Evolutionary conservation across 2,329 filamentous ascomycete genomes (phyloP), one percentile per base, ranked within the genome.

Genomic region (Phialophora expanda): DNA sequence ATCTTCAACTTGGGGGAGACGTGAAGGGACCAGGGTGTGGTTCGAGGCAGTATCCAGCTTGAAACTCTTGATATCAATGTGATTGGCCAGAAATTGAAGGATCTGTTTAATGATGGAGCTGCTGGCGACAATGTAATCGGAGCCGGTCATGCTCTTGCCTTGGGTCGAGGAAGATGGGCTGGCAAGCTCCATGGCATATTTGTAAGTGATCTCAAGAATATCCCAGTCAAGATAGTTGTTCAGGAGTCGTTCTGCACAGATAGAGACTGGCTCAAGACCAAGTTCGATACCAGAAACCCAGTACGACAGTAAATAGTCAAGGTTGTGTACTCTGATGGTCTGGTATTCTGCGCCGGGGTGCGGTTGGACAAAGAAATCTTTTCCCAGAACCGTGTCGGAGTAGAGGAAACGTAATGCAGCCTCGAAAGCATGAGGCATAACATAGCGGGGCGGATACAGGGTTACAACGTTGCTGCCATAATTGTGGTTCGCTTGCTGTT

Each of bases 221-320:
- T 73, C 71, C 71, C 71, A 73, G 44, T 71, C 67, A 5, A 71
- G 56, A 38, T 67, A 62, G 50, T 60, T 65, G 22, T 53, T 41
- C 53, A 73, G 46, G 26, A 73, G 66, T 46, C 64, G 64, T 54
- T 69, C 69, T 30, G 69, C 66, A 32, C 70, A 68, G 14, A 57
- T 55, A n/a, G 61, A 65, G 41, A 73, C 66, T 12, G 62, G 65
- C 26, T 70, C 68, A 41, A 71, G 44, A 28, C 71, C 71, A 17
- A 73, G 66, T 62, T 70, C 69, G 46, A 73, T 62, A 12, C 71
- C 71, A 44, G 71, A 59, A 11, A 70, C 64, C 71, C 71, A 73
- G 51, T 73, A 71, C 7, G 71, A 73, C 66, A 73, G 53, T 38
- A 70, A 61, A 59, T 73, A 73, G 28, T 70, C 68, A 17, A 73